A percentile compares a stretch with the other conserved stretches of the same genome.
phyloP scores from a whole-genome alignment of 345 rosid species.

The Luvunga scandens region DNA sequence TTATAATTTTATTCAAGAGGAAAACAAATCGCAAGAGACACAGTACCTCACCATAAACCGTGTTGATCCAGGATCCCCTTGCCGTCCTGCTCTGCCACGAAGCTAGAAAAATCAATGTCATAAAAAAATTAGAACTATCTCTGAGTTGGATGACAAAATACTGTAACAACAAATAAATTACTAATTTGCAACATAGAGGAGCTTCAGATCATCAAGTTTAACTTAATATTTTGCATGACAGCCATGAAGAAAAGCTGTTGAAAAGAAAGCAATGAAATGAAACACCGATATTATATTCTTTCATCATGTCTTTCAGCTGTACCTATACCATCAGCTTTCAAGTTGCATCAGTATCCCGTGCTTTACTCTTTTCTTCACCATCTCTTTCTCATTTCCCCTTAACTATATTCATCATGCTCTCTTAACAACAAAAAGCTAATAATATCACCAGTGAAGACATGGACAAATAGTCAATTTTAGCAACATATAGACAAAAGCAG shows the following conservation, averaged over 20 bases:
- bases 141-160: neutral
- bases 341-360: neutral
- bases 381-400: neutral
- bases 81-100: conserved; percentile 98
- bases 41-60: conserved; percentile 94
- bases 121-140: conserved; percentile 7
- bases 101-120: conserved; percentile 47
- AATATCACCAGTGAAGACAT: too few relatives aligned
- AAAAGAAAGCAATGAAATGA: neutral
- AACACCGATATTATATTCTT: neutral
- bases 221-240: neutral
- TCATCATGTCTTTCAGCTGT: neutral
- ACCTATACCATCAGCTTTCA: neutral
- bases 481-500: neutral
- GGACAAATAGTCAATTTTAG: too few relatives aligned
- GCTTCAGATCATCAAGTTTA: conserved; percentile 5
- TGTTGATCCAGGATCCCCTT: conserved; percentile 97
- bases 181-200: neutral
- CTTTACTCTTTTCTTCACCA: neutral
- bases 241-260: neutral
- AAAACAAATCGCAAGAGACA: conserved; percentile 3
- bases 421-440: too few relatives aligned
- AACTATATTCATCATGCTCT: too few relatives aligned
- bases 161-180: conserved; percentile 6
- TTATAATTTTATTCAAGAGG: neutral